Conservation (phyloP, 2,329 filamentous ascomycete species). For the Aphanoascus verrucosus region DNA sequence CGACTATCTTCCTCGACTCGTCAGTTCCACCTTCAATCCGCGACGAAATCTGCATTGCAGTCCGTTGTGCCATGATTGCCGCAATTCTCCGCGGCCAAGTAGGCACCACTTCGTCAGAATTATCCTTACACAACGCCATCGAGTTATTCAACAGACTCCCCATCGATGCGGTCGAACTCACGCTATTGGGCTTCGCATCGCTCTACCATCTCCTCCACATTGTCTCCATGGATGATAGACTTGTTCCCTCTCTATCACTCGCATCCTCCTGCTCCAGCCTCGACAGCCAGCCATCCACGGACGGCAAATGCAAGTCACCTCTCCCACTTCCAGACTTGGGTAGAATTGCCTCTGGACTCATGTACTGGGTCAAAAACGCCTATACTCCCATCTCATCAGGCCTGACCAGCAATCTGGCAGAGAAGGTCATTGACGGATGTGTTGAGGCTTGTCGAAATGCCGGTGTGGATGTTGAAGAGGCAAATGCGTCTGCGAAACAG, state of each 20-base stretch:
- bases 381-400: conserved; percentile 37
- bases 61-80: conserved; percentile 51
- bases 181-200: conserved; percentile 33
- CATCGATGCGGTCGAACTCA: conserved; percentile 35
- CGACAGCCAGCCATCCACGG: neutral
- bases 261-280: conserved; percentile 16
- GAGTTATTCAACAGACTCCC: conserved; percentile 35
- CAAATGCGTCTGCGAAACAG: neutral
- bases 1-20: conserved; percentile 42
- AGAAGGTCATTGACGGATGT: conserved; percentile 32
- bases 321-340: conserved; percentile 24
- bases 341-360: conserved; percentile 32
- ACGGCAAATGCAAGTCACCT: neutral
- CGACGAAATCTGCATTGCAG: conserved; percentile 46
- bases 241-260: conserved; percentile 20
- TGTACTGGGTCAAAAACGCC: conserved; percentile 37
- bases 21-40: conserved; percentile 42
- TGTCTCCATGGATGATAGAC: conserved; percentile 32
- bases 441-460: conserved; percentile 27
- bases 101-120: conserved; percentile 25
- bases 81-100: conserved; percentile 38
- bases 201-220: conserved; percentile 35
- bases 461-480: conserved; percentile 26
- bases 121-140: conserved; percentile 33
- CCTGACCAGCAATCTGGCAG: conserved; percentile 28